These are phyloP conservation scores for Torulaspora maleeae DNA, from an alignment of 805 yeast genomes.

Conservation along the genomic window DNA sequence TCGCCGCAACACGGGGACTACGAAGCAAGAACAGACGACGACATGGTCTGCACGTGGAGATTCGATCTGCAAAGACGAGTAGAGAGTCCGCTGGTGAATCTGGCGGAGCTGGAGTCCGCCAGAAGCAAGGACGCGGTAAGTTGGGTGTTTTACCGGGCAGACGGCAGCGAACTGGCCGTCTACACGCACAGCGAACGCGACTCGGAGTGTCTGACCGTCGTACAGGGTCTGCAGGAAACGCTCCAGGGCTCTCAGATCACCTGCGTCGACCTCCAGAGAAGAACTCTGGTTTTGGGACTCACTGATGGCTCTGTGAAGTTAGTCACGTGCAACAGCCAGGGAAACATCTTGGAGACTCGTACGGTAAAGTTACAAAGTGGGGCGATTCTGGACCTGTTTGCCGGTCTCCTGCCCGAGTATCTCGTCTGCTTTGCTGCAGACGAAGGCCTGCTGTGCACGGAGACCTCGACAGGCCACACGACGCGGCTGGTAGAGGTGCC, in stretches of 20 bases:
- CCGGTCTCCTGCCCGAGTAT: slow-evolving; percentile 6
- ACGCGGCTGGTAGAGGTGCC: neutral
- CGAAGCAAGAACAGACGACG: slow-evolving; percentile 1
- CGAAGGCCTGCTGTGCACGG: slow-evolving; percentile 6
- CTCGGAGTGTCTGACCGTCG: neutral
- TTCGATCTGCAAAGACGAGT: slow-evolving; percentile 5
- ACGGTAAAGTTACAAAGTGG: slow-evolving; percentile 5
- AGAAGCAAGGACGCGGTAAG: slow-evolving; percentile 6
- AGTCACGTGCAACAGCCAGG: neutral
- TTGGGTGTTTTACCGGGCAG: slow-evolving; percentile 6
- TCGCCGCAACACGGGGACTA: neutral
- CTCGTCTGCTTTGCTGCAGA: slow-evolving; percentile 4
- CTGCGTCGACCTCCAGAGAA: neutral
- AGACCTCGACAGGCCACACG: neutral
- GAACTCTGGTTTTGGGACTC: slow-evolving; percentile 1
- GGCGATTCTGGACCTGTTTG: slow-evolving; percentile 5
- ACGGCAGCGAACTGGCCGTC: slow-evolving; percentile 2
- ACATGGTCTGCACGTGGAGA: slow-evolving; percentile 2
- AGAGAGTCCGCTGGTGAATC: neutral
- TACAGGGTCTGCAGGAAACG: neutral
- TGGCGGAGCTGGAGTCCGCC: slow-evolving; percentile 2
- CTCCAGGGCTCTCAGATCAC: neutral
- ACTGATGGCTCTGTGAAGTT: slow-evolving; percentile 1
- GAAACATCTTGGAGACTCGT: neutral
- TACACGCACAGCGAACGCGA: neutral